Conservation (phyloP, 2,329 filamentous ascomycete species). For the Endoconidiophora laricicola region DNA sequence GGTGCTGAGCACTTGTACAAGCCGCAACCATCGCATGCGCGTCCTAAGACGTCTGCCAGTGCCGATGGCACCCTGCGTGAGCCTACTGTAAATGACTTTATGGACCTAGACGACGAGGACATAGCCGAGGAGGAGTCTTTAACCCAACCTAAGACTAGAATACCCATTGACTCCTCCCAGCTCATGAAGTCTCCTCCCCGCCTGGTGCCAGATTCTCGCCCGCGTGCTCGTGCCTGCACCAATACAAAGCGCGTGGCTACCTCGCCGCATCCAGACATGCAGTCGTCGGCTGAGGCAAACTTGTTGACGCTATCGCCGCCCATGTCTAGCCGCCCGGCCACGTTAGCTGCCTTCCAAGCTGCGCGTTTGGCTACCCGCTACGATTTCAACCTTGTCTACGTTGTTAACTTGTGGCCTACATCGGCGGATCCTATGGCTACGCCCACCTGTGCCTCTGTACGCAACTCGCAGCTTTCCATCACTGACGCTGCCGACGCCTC, state of each 20-base stretch:
- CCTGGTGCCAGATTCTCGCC: not conserved
- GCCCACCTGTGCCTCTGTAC: not conserved
- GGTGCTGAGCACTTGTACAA: conserved; percentile 5
- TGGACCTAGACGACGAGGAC: conserved; percentile 38
- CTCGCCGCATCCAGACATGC: conserved; percentile 1
- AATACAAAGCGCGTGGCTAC: conserved; percentile 1
- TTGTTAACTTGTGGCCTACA: conserved; percentile 40
- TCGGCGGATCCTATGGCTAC: conserved; percentile 11
- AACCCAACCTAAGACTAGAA: conserved; percentile 7
- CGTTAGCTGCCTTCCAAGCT: conserved; percentile 35
- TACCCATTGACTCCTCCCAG: not conserved
- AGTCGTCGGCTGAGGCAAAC: conserved; percentile 17
- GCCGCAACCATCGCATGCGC: not conserved
- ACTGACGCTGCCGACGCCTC: conserved; percentile 6
- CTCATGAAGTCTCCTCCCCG: conserved; percentile 2
- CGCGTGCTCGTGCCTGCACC: conserved; percentile 5
- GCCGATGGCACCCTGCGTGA: conserved; percentile 25
- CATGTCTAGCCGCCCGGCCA: conserved; percentile 26
- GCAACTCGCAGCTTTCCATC: conserved; percentile 1
- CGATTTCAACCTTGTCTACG: conserved; percentile 41
- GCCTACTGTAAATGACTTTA: conserved; percentile 36
- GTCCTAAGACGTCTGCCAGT: conserved; percentile 9
- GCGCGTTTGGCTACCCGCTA: conserved; percentile 38
- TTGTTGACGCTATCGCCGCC: conserved; percentile 30
- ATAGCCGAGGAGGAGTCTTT: conserved; percentile 29